Base-by-base conservation (phyloP, 75 land plant genomes). In the Isoetes taiwanensis region DNA sequence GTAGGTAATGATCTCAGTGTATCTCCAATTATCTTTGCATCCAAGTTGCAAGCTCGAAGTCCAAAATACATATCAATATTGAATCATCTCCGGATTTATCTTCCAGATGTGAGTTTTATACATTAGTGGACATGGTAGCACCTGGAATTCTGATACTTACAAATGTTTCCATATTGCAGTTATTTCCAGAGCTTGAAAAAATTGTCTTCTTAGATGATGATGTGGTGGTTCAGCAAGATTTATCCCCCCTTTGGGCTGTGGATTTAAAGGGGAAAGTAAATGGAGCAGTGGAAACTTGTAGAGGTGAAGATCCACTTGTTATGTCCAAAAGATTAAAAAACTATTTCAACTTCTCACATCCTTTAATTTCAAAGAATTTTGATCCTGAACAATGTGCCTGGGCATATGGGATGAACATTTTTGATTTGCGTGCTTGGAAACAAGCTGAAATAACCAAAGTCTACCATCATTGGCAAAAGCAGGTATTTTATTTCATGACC, bases 401-500 rank as follows among this genome's bases (percentile, higher is more conserved):
- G 97, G 97, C 97, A 20, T 90, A 85, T 76, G 97, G 97, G 38
- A 90, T 90, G 97, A 90, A 90, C 35, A 74, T 90, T 27, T 86
- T 90, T 74, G 94, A 90, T 70, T 61, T 90, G 17, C 67, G 46
- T 57, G 93, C 84, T 3, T 90, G 97, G 97, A 73, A 84, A 48
- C 59, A 78, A 69, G 78, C 93, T 35, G 66, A 76, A 30, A 86
- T 90, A 26, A 80, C 82, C 66, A 83, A 87, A 26, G 78, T 82
- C 21, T 90, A 82, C 50, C 97, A 90, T 69, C 73, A 68, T 28
- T 90, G 97, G 97, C 60, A 84, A 40, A 90, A 83, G 65, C 84
- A 86, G 84, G 97, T 86, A 66, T 39, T 32, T 40, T 8, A 17
- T 4, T 35, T 1, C 1, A 16, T 0, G 32, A 11, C 10, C 5